These are phyloP conservation scores for Phytophthora megakarya DNA, from an alignment of 352 stramenopile genomes.

Conservation along the genomic window DNA sequence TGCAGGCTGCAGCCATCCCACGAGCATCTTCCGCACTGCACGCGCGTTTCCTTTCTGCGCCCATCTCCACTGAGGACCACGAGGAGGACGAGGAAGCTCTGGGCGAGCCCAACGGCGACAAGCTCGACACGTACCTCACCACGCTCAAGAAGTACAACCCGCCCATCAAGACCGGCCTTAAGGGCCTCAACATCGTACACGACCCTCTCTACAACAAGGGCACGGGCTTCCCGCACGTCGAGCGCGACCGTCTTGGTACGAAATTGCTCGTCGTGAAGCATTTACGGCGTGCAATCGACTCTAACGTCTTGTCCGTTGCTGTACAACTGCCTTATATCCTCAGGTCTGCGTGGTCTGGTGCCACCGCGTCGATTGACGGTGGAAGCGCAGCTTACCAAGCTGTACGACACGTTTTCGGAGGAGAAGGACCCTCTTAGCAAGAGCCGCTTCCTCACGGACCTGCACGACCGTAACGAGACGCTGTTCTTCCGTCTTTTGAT, in stretches of 20 bases:
- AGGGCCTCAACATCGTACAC: slow-evolving; percentile 81
- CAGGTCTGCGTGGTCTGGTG: slow-evolving; percentile 83
- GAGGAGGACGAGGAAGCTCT: slow-evolving; percentile 47
- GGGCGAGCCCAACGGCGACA: slow-evolving; percentile 39
- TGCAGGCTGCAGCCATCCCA: slow-evolving; percentile 19
- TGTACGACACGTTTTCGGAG: slow-evolving; percentile 72
- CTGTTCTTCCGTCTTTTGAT: slow-evolving; percentile 95
- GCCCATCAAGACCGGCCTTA: slow-evolving; percentile 76
- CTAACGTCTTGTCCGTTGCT: slow-evolving; percentile 1
- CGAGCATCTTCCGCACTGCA: slow-evolving; percentile 19
- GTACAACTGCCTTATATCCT: slow-evolving; percentile 6
- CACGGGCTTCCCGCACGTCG: slow-evolving; percentile 83
- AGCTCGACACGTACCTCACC: slow-evolving; percentile 55
- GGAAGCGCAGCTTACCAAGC: slow-evolving; percentile 72
- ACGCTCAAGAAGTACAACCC: slow-evolving; percentile 82
- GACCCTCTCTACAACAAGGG: slow-evolving; percentile 91
- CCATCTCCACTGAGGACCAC: slow-evolving; percentile 36
- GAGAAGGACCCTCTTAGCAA: slow-evolving; percentile 89
- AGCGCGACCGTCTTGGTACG: slow-evolving; percentile 83
- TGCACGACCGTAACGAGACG: slow-evolving; percentile 97
- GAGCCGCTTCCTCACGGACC: slow-evolving; percentile 93
- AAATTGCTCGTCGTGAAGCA: not conserved
- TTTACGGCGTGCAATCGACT: slow-evolving; percentile 1
- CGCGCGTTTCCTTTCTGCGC: slow-evolving; percentile 32
- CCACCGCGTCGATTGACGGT: slow-evolving; percentile 76